A percentile compares a stretch with the other conserved stretches of the same genome.
phyloP scores from a whole-genome alignment of 441 rosid species.

The Euphorbia schlechtendalii region DNA sequence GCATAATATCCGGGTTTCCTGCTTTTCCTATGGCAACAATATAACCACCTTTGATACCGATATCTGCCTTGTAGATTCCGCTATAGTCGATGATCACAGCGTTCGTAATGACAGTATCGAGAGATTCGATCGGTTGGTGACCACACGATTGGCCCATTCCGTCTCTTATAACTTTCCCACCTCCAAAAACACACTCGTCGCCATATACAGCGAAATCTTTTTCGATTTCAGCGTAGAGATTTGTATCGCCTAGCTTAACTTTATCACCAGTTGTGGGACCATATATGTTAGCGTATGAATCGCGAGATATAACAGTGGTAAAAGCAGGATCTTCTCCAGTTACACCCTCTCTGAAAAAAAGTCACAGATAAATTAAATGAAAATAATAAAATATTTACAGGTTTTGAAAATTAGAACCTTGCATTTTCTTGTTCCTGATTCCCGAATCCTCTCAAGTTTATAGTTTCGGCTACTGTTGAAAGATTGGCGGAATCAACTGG shows the following conservation, averaged over 20 bases:
- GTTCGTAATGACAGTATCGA: conserved; percentile 79
- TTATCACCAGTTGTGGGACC: conserved; percentile 93
- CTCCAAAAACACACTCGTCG: conserved; percentile 95
- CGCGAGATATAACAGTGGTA: conserved; percentile 42
- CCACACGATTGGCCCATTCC: conserved; percentile 91
- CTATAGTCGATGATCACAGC: conserved; percentile 74
- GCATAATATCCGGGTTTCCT: conserved; percentile 83
- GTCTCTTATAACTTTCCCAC: conserved; percentile 94
- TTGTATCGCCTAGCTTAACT: conserved; percentile 75
- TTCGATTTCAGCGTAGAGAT: conserved; percentile 85
- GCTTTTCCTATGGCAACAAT: conserved; percentile 74
- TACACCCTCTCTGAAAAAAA: conserved; percentile 64
- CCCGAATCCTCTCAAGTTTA: conserved; percentile 34
- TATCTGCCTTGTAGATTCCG: conserved; percentile 86
- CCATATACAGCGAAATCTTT: conserved; percentile 65
- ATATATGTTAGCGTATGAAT: conserved; percentile 77
- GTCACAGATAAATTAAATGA: not conserved
- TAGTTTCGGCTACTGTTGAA: conserved; percentile 33
- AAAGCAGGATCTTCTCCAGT: conserved; percentile 51
- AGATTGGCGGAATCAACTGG: conserved; percentile 36
- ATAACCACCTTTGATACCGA: conserved; percentile 65
- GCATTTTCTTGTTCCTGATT: conserved; percentile 53
- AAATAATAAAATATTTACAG: conserved; percentile 16
- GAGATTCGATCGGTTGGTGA: conserved; percentile 35
- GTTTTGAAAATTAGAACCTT: conserved; percentile 36